Base-by-base conservation (phyloP, 2,329 filamentous ascomycete genomes). In the Cladobotryum mycophilum region DNA sequence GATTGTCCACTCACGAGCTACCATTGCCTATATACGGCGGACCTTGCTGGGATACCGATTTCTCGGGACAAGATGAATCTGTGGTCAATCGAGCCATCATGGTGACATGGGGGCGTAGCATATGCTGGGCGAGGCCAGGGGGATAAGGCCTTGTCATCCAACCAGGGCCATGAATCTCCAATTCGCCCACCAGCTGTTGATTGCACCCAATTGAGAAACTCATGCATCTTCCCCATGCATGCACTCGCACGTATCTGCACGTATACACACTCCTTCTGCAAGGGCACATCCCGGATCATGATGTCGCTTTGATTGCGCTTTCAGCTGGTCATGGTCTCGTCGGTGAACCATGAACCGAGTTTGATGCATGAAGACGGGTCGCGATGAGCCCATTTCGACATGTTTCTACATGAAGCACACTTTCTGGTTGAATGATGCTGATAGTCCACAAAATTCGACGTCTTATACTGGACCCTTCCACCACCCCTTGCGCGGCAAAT, bases 51-150 rank as follows among this genome's bases (percentile, higher is more conserved):
- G 35, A 15, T 45, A 14, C 50, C 50, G 47, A 36, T 36, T 52
- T 52, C 50, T 52, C 48, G 50, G 50, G 36, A 49, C 46, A 22
- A 33, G 41, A 45, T 37, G 33, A 41, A 41, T 41, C 50, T 52
- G 37, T 49, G 50, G 43, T 22, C 46, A 49, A 30, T 30, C 49
- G 40, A 25, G 45, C 37, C 41, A 36, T 38, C 20, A 20, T 22
- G 3, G 20, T 20, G 12, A 12, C n/a, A 17, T 8, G n/a, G 35
- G 35, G 38, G 41, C 34, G 47, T 42, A 44, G 14, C 41, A 42
- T 43, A 30, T 30, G 25, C 45, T 44, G 41, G n/a, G n/a, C n/a
- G n/a, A n/a, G n/a, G 49, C 44, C 49, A 52, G 25, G 49, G 49
- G 45, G 22, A 52, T 40, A 17, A 14, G n/a, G 30, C 34, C 45